These are phyloP conservation scores for Xylariaceae sp. DNA, from an alignment of 2,329 filamentous ascomycete genomes.

Conservation along the genomic window DNA sequence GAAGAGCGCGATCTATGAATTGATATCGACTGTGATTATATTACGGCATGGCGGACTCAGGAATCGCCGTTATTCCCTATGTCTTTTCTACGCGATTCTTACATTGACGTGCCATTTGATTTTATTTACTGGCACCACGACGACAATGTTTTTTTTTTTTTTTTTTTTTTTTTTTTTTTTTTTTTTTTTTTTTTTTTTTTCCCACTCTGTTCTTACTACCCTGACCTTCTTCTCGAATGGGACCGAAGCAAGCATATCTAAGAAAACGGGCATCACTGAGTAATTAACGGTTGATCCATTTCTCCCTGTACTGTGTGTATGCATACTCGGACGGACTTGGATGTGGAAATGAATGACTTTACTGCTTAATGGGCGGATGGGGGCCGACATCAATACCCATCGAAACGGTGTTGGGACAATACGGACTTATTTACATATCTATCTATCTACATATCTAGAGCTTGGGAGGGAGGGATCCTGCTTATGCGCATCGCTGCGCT, in stretches of 20 bases:
- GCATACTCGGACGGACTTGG: neutral
- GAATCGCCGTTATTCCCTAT: conserved; percentile 1
- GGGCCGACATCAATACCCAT: neutral
- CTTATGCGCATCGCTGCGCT: no score
- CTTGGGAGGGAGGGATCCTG: neutral
- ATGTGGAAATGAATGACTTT: neutral
- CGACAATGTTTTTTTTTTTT: neutral
- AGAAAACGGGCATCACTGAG: conserved; percentile 16
- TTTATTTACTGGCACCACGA: conserved; percentile 11
- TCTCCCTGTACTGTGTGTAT: neutral
- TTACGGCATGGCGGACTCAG: no score
- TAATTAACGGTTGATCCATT: conserved; percentile 21
- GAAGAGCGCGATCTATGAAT: no score
- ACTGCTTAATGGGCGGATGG: neutral
- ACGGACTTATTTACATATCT: no score
- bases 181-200: no score
- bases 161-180: no score
- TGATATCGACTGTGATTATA: no score
- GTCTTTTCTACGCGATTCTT: conserved; percentile 7
- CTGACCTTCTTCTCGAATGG: neutral
- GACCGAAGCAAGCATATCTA: neutral
- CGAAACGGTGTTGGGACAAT: neutral
- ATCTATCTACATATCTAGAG: no score
- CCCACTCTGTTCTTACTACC: neutral
- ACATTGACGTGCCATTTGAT: conserved; percentile 12